phyloP scores from a whole-genome alignment of 441 rosid genomes.

The Erodium moschatum region DNA sequence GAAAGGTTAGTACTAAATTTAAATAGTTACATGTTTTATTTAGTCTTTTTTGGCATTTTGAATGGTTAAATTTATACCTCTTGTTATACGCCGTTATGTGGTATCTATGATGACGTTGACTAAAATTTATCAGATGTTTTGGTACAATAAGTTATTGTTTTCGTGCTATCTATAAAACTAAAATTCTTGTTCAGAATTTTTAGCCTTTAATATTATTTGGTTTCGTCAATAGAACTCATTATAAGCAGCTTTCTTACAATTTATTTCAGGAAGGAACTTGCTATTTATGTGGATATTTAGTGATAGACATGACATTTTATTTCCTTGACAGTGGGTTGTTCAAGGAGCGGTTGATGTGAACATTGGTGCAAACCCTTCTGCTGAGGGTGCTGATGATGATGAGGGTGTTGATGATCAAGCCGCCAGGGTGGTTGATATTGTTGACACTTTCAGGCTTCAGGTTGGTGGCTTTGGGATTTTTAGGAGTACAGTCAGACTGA shows the following conservation, averaged over 20 bases:
- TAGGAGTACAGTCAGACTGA: neutral
- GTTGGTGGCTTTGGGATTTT: slow-evolving; percentile 24
- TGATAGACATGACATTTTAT: neutral
- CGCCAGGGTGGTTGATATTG: slow-evolving; percentile 82
- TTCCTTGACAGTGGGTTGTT: slow-evolving; percentile 60
- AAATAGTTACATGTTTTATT: neutral
- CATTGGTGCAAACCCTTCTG: slow-evolving; percentile 96
- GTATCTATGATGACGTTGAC: no score
- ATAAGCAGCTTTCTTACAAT: neutral
- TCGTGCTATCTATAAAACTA: no score
- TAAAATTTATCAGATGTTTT: no score
- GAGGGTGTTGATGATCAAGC: slow-evolving; percentile 86
- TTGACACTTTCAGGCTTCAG: slow-evolving; percentile 97
- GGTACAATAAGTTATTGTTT: no score
- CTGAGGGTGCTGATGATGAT: slow-evolving; percentile 71
- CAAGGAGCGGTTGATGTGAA: slow-evolving; percentile 63
- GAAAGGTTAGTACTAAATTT: neutral
- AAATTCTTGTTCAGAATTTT: no score
- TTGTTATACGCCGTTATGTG: no score
- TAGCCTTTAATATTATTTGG: no score
- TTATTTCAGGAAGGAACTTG: neutral
- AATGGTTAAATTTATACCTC: neutral
- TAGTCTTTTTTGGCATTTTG: neutral
- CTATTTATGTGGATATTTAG: no score
- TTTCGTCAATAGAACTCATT: no score